These are phyloP conservation scores for Blastocladiella emersonii DNA, from an alignment of 371 early-diverging fungal genomes.

Conservation along the genomic window DNA sequence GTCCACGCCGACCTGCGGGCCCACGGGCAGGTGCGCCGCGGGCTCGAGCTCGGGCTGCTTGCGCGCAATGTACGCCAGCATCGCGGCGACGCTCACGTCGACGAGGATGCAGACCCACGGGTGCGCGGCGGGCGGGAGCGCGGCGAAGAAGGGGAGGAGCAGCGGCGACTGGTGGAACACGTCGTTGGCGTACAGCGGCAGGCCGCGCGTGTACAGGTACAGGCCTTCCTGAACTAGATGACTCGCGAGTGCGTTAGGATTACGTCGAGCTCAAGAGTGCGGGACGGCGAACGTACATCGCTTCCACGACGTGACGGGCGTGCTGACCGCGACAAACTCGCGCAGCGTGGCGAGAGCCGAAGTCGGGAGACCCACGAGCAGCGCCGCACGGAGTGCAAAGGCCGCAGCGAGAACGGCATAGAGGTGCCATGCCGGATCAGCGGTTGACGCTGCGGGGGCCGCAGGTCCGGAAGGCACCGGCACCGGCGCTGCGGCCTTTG, in stretches of 20 bases:
- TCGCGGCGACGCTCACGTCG: constrained; percentile 47
- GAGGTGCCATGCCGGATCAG: no score
- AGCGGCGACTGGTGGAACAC: constrained; percentile 75
- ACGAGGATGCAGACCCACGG: constrained; percentile 41
- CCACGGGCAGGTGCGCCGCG: constrained; percentile 8
- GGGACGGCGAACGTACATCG: constrained; percentile 16
- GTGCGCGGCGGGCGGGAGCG: constrained; percentile 28
- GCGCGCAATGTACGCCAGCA: constrained; percentile 32
- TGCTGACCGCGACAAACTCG: constrained; percentile 48
- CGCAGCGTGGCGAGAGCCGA: neutral
- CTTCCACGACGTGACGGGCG: constrained; percentile 74
- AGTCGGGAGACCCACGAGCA: no score
- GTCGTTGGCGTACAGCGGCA: constrained; percentile 80
- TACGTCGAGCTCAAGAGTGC: neutral
- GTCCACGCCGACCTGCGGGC: neutral
- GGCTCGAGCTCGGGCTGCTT: constrained; percentile 21
- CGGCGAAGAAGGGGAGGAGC: constrained; percentile 50
- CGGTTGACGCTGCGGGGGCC: no score
- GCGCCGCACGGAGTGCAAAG: no score
- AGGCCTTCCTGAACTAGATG: constrained; percentile 68
- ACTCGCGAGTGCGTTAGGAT: neutral
- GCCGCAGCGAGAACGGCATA: no score
- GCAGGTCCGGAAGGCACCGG: no score
- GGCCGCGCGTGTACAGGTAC: constrained; percentile 52
- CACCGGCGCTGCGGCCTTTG: no score